phyloP scores from a whole-genome alignment of 2,329 filamentous ascomycete species.

The Aspergillus sp. region DNA sequence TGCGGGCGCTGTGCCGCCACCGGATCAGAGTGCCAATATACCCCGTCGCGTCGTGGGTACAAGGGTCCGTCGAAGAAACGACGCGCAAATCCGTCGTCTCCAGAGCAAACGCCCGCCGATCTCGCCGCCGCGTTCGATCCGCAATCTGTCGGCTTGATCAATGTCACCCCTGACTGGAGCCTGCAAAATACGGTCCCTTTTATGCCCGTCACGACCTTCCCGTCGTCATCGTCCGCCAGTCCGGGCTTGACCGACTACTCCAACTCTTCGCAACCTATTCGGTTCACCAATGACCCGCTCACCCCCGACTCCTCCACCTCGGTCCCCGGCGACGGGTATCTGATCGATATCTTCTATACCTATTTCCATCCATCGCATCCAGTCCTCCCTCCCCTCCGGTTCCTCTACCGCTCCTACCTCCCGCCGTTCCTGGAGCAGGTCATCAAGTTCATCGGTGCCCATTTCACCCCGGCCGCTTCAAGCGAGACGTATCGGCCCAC shows the following conservation, averaged over 20 bases:
- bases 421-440: slow-evolving; percentile 52
- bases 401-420: slow-evolving; percentile 37
- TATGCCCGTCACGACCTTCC: slow-evolving; percentile 21
- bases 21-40: slow-evolving; percentile 65
- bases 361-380: slow-evolving; percentile 58
- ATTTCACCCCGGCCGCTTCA: slow-evolving; percentile 49
- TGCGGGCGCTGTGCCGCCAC: slow-evolving; percentile 66
- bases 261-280: slow-evolving; percentile 15
- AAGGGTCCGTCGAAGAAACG: slow-evolving; percentile 62
- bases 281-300: slow-evolving; percentile 25
- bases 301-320: slow-evolving; percentile 38
- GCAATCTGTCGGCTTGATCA: slow-evolving; percentile 18
- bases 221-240: slow-evolving; percentile 25
- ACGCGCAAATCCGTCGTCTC: slow-evolving; percentile 33
- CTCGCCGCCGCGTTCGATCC: slow-evolving; percentile 32
- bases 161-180: slow-evolving; percentile 42
- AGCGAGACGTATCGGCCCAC: slow-evolving; percentile 45
- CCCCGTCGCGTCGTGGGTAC: slow-evolving; percentile 72
- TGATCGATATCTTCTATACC: slow-evolving; percentile 56
- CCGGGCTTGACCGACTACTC: slow-evolving; percentile 22
- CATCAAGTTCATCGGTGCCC: slow-evolving; percentile 58
- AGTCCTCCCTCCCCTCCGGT: slow-evolving; percentile 51
- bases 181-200: slow-evolving; percentile 34
- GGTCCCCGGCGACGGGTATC: slow-evolving; percentile 34
- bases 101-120: slow-evolving; percentile 50